phyloP scores from a whole-genome alignment of 441 rosid species.

The Kokia cookei region DNA sequence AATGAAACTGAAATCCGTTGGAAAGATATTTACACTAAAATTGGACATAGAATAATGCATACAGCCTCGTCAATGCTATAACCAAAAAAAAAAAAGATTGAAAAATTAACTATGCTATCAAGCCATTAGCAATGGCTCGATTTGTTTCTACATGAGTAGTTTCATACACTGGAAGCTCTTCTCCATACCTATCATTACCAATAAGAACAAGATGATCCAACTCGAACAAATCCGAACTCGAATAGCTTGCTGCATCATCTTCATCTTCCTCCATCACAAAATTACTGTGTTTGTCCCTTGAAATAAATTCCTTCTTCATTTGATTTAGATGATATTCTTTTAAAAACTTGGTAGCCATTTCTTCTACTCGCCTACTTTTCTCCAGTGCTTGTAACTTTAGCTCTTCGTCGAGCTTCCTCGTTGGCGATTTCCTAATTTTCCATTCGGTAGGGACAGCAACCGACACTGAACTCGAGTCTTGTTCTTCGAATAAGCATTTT shows the following conservation, averaged over 20 bases:
- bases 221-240: constrained; percentile 72
- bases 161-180: constrained; percentile 71
- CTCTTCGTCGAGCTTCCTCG: constrained; percentile 40
- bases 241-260: constrained; percentile 41
- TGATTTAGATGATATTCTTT: constrained; percentile 46
- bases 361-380: constrained; percentile 43
- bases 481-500: constrained; percentile 28
- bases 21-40: background rate
- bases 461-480: constrained; percentile 27
- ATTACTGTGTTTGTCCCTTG: background rate
- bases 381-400: constrained; percentile 20
- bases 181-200: constrained; percentile 39
- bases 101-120: constrained; percentile 27
- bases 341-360: constrained; percentile 54
- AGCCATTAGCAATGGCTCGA: constrained; percentile 42
- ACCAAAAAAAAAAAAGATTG: background rate
- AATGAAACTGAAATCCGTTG: background rate
- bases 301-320: constrained; percentile 21
- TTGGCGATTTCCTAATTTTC: constrained; percentile 41
- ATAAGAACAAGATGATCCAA: constrained; percentile 44
- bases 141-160: constrained; percentile 40
- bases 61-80: background rate
- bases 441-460: constrained; percentile 38
- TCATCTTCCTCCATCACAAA: constrained; percentile 7
- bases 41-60: background rate